Percentiles rank a stretch among this genome's conserved stretches.
phyloP scores from a whole-genome alignment of 2,329 filamentous ascomycete genomes.

The Aspergillus sojae region DNA sequence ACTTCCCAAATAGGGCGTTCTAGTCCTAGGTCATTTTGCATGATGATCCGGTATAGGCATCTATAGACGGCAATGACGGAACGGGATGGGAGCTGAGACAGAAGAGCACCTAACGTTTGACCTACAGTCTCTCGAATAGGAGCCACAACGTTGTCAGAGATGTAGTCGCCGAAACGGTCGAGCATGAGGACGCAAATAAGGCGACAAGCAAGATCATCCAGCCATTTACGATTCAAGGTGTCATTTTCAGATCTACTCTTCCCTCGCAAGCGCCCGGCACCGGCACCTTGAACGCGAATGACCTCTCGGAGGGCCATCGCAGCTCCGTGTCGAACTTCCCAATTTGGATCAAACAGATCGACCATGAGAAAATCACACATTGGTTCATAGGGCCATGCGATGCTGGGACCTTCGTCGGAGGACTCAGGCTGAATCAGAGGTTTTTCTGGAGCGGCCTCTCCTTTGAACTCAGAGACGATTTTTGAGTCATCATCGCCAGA shows the following conservation, averaged over 20 bases:
- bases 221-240: slow-evolving; percentile 76
- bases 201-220: slow-evolving; percentile 93
- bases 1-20: slow-evolving; percentile 85
- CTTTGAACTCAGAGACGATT: slow-evolving; percentile 94
- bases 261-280: slow-evolving; percentile 76
- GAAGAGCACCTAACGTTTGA: slow-evolving; percentile 84
- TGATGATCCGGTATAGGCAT: slow-evolving; percentile 85
- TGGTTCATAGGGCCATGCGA: slow-evolving; percentile 90
- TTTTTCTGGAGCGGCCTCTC: slow-evolving; percentile 76
- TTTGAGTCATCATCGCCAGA: slow-evolving; percentile 87
- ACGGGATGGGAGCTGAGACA: slow-evolving; percentile 77
- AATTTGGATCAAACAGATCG: slow-evolving; percentile 88
- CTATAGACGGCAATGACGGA: slow-evolving; percentile 85
- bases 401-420: slow-evolving; percentile 66
- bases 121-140: slow-evolving; percentile 95
- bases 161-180: slow-evolving; percentile 96
- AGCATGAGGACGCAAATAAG: slow-evolving; percentile 96
- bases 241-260: slow-evolving; percentile 77
- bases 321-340: slow-evolving; percentile 95
- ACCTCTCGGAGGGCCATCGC: slow-evolving; percentile 94
- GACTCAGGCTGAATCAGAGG: slow-evolving; percentile 80
- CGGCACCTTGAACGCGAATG: slow-evolving; percentile 84
- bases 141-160: slow-evolving; percentile 94
- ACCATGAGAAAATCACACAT: slow-evolving; percentile 92
- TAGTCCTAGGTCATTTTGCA: slow-evolving; percentile 79